Base-by-base conservation (phyloP, 768 basidiomycete species). In the Trametes sanguinea region DNA sequence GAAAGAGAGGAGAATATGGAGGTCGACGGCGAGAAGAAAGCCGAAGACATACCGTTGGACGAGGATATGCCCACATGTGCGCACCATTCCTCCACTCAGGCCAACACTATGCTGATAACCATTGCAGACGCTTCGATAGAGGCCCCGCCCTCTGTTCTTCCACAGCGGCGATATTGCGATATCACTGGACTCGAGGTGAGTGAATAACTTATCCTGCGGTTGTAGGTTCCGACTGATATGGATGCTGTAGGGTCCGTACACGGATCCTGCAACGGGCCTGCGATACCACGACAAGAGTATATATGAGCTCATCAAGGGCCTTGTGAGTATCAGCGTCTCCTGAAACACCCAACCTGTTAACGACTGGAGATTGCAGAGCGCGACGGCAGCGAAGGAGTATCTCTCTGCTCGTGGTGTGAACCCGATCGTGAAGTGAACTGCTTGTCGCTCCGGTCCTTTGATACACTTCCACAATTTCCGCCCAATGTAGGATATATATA, bases 261-360 rank as follows among this genome's bases (percentile, higher is more conserved):
- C 89, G 0, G 90, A 94, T 66, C 92, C 92, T 6, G 83, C 85
- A 2, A 92, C 91, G 0, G 86, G 87, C 1, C 77, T 94, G 9
- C 82, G 92, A 4, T 94, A 89, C 70, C 89, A 94, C 63, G 88
- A 94, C 78, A 92, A 90, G 77, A 90, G 85, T 63, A 84, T 94
- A n/a, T 94, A 92, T 69, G 90, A 92, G 50, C 76, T 92, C 32
- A 84, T 94, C 65, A 90, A 90, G 71, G 81, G 83, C 51, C 74
- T 94, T 69, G 92, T 91, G 52, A 62, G 80, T 33, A 47, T 11
- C 7, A 14, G 2, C 48, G 27, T 11, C 10, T 4, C 10, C 5
- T 13, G 6, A 10, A 9, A 9, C 10, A 7, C 6, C 10, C 48
- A 14, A 3, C 48, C 1, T 14, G 30, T 48, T 50, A 13, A 50